These are phyloP conservation scores for Populus euphratica DNA, from an alignment of 345 rosid species.

Conservation along the genomic window DNA sequence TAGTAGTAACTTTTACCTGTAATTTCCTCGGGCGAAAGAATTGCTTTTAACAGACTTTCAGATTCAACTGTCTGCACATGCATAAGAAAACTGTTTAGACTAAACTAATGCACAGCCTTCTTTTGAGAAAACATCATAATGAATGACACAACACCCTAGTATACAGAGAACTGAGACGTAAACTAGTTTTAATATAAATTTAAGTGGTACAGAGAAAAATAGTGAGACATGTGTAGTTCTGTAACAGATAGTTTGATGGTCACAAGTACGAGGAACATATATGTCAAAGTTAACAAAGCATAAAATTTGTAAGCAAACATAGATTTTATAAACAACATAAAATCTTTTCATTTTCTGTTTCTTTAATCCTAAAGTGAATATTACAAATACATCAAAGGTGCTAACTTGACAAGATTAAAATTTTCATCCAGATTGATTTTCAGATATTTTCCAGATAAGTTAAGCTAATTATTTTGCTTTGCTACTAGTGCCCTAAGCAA, in stretches of 20 bases:
- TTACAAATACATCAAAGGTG: not conserved
- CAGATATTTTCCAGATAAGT: not conserved
- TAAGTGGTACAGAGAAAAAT: not conserved
- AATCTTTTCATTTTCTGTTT: not conserved
- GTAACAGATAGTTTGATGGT: not conserved
- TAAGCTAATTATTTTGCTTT: not conserved
- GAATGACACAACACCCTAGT: not conserved
- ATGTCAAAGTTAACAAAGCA: not conserved
- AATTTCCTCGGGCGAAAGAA: conserved; percentile 68
- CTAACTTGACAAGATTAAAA: not conserved
- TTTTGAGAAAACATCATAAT: too few species aligned
- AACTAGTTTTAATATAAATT: not conserved
- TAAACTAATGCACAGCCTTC: not conserved
- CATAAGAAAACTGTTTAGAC: not conserved
- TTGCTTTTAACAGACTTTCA: conserved; percentile 68
- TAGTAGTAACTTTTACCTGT: conserved; percentile 35
- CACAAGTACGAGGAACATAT: not conserved
- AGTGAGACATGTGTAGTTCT: not conserved
- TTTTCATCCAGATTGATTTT: not conserved
- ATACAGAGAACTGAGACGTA: not conserved
- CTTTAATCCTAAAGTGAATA: not conserved
- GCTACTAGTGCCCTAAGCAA: not conserved
- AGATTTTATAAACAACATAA: not conserved
- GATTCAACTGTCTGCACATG: conserved; percentile 62
- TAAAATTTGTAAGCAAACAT: not conserved